These are phyloP conservation scores for Rutstroemia sp. DNA, from an alignment of 2,329 filamentous ascomycete species.

Conservation along the genomic window DNA sequence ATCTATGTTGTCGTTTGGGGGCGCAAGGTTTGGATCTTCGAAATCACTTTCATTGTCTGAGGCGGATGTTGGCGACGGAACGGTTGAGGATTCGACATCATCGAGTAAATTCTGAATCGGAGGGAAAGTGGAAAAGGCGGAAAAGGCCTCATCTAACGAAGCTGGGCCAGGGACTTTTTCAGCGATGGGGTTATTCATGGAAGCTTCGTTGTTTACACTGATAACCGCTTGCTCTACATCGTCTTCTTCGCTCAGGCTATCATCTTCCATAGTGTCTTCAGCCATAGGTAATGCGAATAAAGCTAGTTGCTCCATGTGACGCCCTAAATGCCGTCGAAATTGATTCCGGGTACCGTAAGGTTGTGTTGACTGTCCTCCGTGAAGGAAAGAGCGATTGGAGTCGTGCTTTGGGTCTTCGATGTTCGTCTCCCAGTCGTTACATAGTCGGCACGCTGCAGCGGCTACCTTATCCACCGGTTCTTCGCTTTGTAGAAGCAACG, in stretches of 20 bases:
- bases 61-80: no score
- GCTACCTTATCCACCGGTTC: constrained; percentile 18
- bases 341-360: constrained; percentile 13
- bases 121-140: no score
- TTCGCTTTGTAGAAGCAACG: constrained; percentile 21
- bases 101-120: no score
- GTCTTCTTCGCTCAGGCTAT: neutral
- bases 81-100: no score
- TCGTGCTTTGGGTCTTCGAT: constrained; percentile 11
- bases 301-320: constrained; percentile 22
- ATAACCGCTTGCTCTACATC: neutral
- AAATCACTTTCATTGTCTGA: no score
- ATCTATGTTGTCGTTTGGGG: no score
- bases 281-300: constrained; percentile 17
- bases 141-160: no score
- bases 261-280: neutral
- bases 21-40: no score
- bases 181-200: no score
- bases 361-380: constrained; percentile 4
- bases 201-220: no score
- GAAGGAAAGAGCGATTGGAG: constrained; percentile 7
- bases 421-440: constrained; percentile 25
- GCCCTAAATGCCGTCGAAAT: constrained; percentile 19
- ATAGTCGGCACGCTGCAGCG: constrained; percentile 25
- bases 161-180: no score